Base-by-base conservation (phyloP, 163 green algal species). In the Prototheca wickerhamii region DNA sequence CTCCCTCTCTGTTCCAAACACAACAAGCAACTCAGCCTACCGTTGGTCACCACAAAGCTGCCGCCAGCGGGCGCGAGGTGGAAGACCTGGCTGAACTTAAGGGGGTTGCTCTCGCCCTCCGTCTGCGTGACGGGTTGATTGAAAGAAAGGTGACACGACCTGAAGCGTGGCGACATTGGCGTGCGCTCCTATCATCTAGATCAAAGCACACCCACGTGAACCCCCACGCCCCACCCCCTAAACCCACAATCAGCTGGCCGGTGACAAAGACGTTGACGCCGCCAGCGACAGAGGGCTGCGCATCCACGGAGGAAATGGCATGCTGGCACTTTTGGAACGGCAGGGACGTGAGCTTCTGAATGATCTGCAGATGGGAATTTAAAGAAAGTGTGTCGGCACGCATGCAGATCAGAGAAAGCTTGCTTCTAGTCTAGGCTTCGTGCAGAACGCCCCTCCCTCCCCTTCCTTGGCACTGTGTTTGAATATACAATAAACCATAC, bases 1-100 rank as follows among this genome's bases (percentile, higher is more conserved):
- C 37, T 40, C 20, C 8, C 29, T 4, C 37, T 30, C 20, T 21
- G 25, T 23, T 3, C n/a, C 3, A 29, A 18, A 10, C 35, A 54
- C 60, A 49, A 6, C 12, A 29, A 56, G 29, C 40, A 23, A 64
- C 46, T 26, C 33, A 29, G 28, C 82, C 64, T 52, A 91, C 84
- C 46, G 23, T 95, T 95, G 31, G 84, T 89, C 2, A 95, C 81
- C 2, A 91, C 76, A 64, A 87, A 95, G 72, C 72, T 87, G 64
- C 66, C 71, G 64, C 58, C 75, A 2, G 86, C 58, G 15, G 85
- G 82, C 68, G 86, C 86, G n/a, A 96, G 68, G 63, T 96, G 89
- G 76, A 96, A 96, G 17, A 86, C 76, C 72, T 96, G 89, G 73
- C 84, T 93, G 70, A 95, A 96, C 71, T 92, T 92, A 18, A 95